Conservation (phyloP, 208 protist species). For the Angomonas ambiguus region DNA sequence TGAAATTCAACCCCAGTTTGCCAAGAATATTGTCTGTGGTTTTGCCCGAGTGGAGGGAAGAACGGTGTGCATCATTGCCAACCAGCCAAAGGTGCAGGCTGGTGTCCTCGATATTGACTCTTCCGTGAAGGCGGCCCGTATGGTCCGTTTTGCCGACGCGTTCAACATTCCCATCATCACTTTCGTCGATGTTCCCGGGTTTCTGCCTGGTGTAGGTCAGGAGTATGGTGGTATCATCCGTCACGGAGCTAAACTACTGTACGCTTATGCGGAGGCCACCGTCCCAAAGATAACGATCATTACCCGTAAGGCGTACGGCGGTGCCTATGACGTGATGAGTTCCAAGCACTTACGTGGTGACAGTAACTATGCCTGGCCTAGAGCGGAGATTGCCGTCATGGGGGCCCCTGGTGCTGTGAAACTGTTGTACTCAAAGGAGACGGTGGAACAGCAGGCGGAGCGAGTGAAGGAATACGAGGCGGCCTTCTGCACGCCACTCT, state of each 20-base stretch:
- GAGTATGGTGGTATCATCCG: constrained; percentile 95
- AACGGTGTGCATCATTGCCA: constrained; percentile 93
- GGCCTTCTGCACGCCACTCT: constrained; percentile 89
- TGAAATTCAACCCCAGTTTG: constrained; percentile 92
- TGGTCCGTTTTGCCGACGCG: constrained; percentile 96
- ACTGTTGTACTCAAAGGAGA: constrained; percentile 83
- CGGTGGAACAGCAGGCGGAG: constrained; percentile 39
- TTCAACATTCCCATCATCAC: constrained; percentile 98
- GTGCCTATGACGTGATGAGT: constrained; percentile 96
- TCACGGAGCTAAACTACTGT: constrained; percentile 97
- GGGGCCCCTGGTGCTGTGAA: constrained; percentile 93
- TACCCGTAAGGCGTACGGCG: constrained; percentile 96
- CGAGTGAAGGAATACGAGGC: constrained; percentile 71
- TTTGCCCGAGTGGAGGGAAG: constrained; percentile 90
- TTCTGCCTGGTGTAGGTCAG: constrained; percentile 91
- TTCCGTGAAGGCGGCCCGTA: constrained; percentile 87
- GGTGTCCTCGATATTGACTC: constrained; percentile 93
- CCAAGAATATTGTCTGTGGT: constrained; percentile 95
- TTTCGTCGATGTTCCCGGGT: constrained; percentile 96
- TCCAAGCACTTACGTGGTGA: constrained; percentile 94
- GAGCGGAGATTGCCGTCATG: constrained; percentile 95
- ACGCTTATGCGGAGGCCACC: constrained; percentile 96
- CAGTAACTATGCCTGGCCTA: constrained; percentile 95
- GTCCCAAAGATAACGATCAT: constrained; percentile 96
- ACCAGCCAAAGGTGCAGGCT: constrained; percentile 92